Conservation (phyloP, 2,329 filamentous ascomycete genomes). For the Ambrosiella cleistominuta region DNA sequence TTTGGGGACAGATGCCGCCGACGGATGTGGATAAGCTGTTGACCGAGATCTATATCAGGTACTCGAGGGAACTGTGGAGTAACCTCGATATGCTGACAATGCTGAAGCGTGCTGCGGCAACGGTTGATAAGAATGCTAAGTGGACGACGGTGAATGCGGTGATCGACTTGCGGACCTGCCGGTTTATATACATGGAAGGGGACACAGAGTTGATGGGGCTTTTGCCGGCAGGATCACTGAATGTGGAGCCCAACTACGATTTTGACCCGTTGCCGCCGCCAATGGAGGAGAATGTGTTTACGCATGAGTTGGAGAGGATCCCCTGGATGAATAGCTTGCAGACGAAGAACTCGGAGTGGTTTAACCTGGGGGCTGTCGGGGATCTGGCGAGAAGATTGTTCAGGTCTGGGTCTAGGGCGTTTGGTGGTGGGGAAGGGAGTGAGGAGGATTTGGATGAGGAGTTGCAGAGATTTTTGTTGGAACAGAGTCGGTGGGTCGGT, state of each 20-base stretch:
- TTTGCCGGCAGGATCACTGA: conserved; percentile 48
- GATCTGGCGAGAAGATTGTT: conserved; percentile 2
- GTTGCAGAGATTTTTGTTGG: not conserved
- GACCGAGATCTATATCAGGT: conserved; percentile 56
- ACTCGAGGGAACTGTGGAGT: conserved; percentile 74
- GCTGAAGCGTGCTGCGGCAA: conserved; percentile 47
- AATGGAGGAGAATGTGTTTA: conserved; percentile 35
- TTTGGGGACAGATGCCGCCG: conserved; percentile 64
- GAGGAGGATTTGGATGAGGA: not conserved
- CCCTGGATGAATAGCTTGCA: conserved; percentile 23
- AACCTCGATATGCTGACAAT: conserved; percentile 51
- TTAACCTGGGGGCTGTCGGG: conserved; percentile 6
- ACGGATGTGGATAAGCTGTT: conserved; percentile 47
- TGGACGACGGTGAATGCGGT: conserved; percentile 16
- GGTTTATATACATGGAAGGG: conserved; percentile 64
- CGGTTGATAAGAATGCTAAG: conserved; percentile 12
- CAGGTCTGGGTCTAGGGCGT: not conserved
- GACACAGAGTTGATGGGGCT: conserved; percentile 51
- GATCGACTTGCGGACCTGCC: conserved; percentile 32
- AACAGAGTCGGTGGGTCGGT: not conserved
- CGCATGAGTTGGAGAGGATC: conserved; percentile 23
- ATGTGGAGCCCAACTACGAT: conserved; percentile 48
- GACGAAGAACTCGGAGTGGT: conserved; percentile 11
- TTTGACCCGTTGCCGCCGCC: conserved; percentile 70
- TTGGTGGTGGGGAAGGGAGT: conserved; percentile 1